Evolutionary conservation across 257 asterid species (phyloP), one percentile per base, ranked within the genome.

Genomic region (Cinchona pubescens): DNA sequence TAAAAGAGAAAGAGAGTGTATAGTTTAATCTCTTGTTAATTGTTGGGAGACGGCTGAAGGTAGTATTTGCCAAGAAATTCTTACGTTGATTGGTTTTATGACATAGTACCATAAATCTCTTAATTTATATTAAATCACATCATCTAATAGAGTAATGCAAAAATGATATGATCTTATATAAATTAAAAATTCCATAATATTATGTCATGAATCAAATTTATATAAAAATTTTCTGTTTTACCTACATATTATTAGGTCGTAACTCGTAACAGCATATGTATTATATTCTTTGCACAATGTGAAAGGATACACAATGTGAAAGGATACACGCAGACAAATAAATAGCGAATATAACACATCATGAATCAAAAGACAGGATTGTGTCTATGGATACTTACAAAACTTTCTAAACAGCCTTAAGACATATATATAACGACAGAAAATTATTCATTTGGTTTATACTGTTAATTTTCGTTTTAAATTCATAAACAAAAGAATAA

Each of bases 301-400:
- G 80, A 76, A 76, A 38, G 69, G 38, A 11, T 29, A n/a, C 43
- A 60, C 13, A 58, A 49, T 76, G 75, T 68, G 80, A 76, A 76
- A 38, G 60, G 40, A 38, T 9, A 27, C 67, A 8, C 58, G 11
- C 38, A 42, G 76, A 77, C 81, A 71, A 62, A 49, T 2, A 21
- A 32, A 69, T 58, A 4, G 65, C 21, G 64, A 77, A 70, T 51
- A 35, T 55, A 71, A 49, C 66, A 45, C 67, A 72, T 29, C 67
- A 18, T 14, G 55, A 29, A 51, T 27, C 56, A 56, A 67, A n/a
- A 12, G 48, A 49, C 18, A 49, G 42, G 42, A 16, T 11, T 8
- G 34, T 25, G 42, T 23, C 79, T 45, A 60, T 62, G 67, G n/a
- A 61, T 74, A 74, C 53, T 62, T 62, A 46, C 71, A 53, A 74